Evolutionary conservation across 495 filamentous ascomycete genomes (phyloP).

Genomic region (Chlorociboria aeruginascens): DNA sequence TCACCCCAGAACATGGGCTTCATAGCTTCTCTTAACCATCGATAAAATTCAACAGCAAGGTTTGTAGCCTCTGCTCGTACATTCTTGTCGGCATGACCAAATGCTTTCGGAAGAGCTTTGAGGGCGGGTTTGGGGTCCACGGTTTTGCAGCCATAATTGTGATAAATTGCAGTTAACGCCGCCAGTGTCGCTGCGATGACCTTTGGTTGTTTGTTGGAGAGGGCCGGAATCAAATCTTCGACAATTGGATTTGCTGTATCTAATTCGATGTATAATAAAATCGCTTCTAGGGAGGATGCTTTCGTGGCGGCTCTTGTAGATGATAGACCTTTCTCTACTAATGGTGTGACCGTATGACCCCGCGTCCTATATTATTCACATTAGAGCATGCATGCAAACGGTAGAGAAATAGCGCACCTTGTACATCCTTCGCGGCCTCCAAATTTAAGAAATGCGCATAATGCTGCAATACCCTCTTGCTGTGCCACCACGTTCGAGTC

Average conservation of each 20-base stretch:
- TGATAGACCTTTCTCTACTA: constrained; percentile 86
- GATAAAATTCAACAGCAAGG: constrained; percentile 85
- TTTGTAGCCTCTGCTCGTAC: constrained; percentile 90
- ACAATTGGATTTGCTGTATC: constrained; percentile 78
- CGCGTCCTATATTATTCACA: constrained; percentile 46
- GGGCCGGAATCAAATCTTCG: constrained; percentile 75
- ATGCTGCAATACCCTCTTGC: constrained; percentile 75
- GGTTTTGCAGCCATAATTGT: constrained; percentile 91
- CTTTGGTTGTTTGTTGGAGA: constrained; percentile 91
- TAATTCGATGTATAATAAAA: constrained; percentile 81
- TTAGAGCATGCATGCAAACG: too few species aligned
- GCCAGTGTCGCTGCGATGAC: constrained; percentile 75
- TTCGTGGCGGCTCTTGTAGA: constrained; percentile 83
- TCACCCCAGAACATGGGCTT: constrained; percentile 97
- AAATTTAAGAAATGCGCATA: constrained; percentile 84
- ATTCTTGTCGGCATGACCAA: constrained; percentile 96
- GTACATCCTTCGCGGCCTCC: constrained; percentile 68
- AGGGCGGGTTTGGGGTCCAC: constrained; percentile 93
- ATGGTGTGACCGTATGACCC: constrained; percentile 54
- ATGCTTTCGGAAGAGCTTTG: constrained; percentile 81
- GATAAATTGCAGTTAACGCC: constrained; percentile 71
- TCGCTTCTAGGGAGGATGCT: constrained; percentile 69
- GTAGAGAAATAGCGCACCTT: constrained; percentile 27
- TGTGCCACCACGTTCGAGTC: constrained; percentile 98
- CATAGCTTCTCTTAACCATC: constrained; percentile 96